Evolutionary conservation across 345 rosid genomes (phyloP).

Genomic region (Gynandropsis gynandra): DNA sequence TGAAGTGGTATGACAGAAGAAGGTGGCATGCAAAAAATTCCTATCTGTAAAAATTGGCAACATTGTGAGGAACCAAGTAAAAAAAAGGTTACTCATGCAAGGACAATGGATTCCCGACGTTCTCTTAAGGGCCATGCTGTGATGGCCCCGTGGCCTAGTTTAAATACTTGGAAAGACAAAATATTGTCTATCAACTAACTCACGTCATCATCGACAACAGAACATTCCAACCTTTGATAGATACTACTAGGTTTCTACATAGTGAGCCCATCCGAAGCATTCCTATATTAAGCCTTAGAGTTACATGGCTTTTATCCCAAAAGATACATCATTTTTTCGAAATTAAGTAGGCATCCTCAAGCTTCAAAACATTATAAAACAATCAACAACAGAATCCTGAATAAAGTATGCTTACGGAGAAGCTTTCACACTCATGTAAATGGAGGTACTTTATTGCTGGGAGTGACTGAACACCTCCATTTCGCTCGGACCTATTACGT

Average conservation of each 20-base stretch:
- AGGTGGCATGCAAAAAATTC: slow-evolving; percentile 92
- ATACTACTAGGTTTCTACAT: slow-evolving; percentile 5
- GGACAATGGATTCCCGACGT: slow-evolving; percentile 22
- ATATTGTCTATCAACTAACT: slow-evolving; percentile 21
- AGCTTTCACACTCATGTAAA: slow-evolving; percentile 84
- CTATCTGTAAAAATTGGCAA: slow-evolving; percentile 52
- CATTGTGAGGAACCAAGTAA: slow-evolving; percentile 14
- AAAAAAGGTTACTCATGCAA: slow-evolving; percentile 15
- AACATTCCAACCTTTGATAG: slow-evolving; percentile 3
- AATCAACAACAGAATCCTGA: not conserved
- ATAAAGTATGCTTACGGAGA: slow-evolving; percentile 65
- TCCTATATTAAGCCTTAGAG: slow-evolving; percentile 11
- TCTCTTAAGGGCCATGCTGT: slow-evolving; percentile 26
- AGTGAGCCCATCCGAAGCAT: slow-evolving; percentile 6
- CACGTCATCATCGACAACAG: not conserved
- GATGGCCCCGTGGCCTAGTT: slow-evolving; percentile 24
- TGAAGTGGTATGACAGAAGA: slow-evolving; percentile 88
- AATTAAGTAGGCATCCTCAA: slow-evolving; percentile 3
- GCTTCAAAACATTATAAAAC: not conserved
- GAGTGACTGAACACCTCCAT: slow-evolving; percentile 57
- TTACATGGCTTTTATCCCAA: not conserved
- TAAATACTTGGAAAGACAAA: slow-evolving; percentile 14
- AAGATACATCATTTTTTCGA: slow-evolving; percentile 12
- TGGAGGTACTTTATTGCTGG: slow-evolving; percentile 79
- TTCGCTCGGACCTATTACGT: slow-evolving; percentile 58